These are phyloP conservation scores for Pisolithus orientalis DNA, from an alignment of 768 basidiomycete genomes.

Conservation along the genomic window DNA sequence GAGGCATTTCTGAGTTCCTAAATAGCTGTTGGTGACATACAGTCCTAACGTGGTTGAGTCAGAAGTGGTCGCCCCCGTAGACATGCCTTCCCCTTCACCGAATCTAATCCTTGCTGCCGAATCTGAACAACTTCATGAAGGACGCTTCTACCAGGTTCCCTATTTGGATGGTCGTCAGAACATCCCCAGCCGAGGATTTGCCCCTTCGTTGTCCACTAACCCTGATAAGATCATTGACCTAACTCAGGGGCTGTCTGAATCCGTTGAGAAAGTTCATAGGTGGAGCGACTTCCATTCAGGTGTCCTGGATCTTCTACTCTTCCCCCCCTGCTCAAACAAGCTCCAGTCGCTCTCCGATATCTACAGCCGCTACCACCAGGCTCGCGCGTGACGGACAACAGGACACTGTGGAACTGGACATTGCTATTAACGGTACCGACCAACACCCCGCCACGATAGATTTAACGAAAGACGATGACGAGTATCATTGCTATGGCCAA, in stretches of 20 bases:
- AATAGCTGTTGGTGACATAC: background rate
- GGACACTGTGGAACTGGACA: background rate
- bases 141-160: background rate
- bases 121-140: background rate
- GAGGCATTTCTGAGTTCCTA: background rate
- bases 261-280: slow-evolving; percentile 2
- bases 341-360: background rate
- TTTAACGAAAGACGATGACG: background rate
- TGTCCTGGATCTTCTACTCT: slow-evolving; percentile 9
- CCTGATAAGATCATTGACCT: slow-evolving; percentile 6
- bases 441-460: too few relatives aligned
- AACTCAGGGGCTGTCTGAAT: slow-evolving; percentile 1
- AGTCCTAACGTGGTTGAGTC: background rate
- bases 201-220: background rate
- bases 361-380: background rate
- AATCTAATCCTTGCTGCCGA: background rate
- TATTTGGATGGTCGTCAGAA: background rate
- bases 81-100: background rate
- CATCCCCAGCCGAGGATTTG: background rate
- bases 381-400: too few relatives aligned
- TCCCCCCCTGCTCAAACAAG: background rate
- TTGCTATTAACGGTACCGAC: too few relatives aligned
- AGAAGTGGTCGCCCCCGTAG: background rate
- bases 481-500: background rate
- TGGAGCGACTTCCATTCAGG: slow-evolving; percentile 25